These are phyloP conservation scores for Setomelanomma holmii DNA, from an alignment of 2,329 filamentous ascomycete genomes.

Conservation along the genomic window DNA sequence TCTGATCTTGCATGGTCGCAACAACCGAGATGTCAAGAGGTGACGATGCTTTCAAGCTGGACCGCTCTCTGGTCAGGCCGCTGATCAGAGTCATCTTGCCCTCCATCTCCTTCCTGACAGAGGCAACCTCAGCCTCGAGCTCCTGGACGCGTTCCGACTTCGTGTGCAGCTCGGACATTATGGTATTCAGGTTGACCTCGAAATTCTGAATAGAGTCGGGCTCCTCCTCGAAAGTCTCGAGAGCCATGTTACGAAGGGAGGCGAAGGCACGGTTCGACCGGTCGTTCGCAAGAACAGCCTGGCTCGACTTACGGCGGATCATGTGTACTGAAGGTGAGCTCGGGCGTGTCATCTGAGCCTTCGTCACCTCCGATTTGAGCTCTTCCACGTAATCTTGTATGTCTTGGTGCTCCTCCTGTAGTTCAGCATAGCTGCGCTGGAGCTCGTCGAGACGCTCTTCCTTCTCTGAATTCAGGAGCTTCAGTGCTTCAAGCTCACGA, in stretches of 20 bases:
- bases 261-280: constrained; percentile 91
- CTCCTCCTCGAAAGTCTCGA: constrained; percentile 81
- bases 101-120: constrained; percentile 94
- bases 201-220: constrained; percentile 91
- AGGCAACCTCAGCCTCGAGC: constrained; percentile 82
- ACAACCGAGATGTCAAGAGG: constrained; percentile 93
- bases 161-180: constrained; percentile 88
- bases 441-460: constrained; percentile 77
- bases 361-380: constrained; percentile 84
- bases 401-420: constrained; percentile 82
- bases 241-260: constrained; percentile 84
- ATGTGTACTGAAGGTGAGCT: constrained; percentile 73
- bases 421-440: constrained; percentile 78
- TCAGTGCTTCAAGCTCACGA: constrained; percentile 75
- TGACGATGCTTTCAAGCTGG: constrained; percentile 79
- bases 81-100: constrained; percentile 95
- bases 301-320: constrained; percentile 91
- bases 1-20: constrained; percentile 83
- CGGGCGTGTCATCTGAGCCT: constrained; percentile 71
- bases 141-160: constrained; percentile 90
- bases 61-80: constrained; percentile 89
- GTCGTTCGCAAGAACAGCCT: constrained; percentile 85
- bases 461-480: constrained; percentile 74
- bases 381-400: constrained; percentile 87
- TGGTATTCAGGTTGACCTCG: constrained; percentile 86